Conservation (phyloP, 495 filamentous ascomycete genomes). For the Baudoinia panamericana region DNA sequence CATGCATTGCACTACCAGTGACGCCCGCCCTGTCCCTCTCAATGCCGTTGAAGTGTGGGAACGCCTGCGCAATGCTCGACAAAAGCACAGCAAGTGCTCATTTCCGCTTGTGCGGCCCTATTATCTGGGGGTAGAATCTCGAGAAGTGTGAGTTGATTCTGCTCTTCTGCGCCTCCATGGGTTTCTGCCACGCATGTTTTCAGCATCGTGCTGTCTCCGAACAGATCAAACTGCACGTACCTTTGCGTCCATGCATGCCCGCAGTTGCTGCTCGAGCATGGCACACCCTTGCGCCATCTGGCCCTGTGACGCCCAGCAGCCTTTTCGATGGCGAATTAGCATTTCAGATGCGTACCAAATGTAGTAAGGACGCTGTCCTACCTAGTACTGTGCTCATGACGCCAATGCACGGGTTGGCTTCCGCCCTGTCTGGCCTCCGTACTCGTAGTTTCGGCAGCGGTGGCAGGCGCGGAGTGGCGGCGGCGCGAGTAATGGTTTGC, state of each 20-base stretch:
- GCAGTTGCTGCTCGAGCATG: conserved; percentile 66
- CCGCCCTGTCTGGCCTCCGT: conserved; percentile 60
- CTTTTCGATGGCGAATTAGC: conserved; percentile 33
- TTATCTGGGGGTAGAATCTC: conserved; percentile 73
- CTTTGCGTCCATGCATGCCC: conserved; percentile 85
- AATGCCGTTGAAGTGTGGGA: too few species aligned
- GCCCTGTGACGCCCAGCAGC: conserved; percentile 89
- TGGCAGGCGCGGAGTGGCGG: conserved; percentile 55
- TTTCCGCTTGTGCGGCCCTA: conserved; percentile 58
- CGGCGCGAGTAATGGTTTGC: conserved; percentile 9
- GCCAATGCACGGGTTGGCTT: conserved; percentile 64
- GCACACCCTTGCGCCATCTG: conserved; percentile 60
- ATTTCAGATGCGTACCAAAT: not conserved
- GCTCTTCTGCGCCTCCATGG: conserved; percentile 55
- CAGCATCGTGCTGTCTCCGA: not conserved
- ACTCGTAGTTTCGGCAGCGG: conserved; percentile 76
- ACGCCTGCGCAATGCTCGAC: too few species aligned
- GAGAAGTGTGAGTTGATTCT: conserved; percentile 91
- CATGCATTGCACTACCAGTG: too few species aligned
- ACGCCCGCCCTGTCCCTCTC: too few species aligned
- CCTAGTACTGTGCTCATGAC: conserved; percentile 86
- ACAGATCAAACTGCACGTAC: conserved; percentile 32
- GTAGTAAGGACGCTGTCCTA: conserved; percentile 33
- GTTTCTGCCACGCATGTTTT: conserved; percentile 35
- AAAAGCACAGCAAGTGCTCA: too few species aligned